These are phyloP conservation scores for Sclerotinia spermophila DNA, from an alignment of 2,329 filamentous ascomycete genomes.

Conservation along the genomic window DNA sequence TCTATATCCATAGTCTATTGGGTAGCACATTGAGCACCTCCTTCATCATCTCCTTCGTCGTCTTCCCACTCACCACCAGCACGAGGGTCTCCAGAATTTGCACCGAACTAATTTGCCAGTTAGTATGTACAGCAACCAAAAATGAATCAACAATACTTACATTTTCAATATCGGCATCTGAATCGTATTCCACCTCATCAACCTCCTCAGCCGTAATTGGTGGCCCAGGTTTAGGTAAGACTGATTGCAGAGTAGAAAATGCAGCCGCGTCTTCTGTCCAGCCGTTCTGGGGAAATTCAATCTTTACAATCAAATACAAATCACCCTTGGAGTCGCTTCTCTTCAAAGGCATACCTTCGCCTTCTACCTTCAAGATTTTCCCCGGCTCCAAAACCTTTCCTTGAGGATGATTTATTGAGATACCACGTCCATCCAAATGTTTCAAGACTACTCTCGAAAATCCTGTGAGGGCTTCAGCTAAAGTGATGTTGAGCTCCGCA, in stretches of 20 bases:
- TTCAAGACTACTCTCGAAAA: slow-evolving; percentile 88
- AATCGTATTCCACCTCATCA: slow-evolving; percentile 84
- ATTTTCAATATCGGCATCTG: slow-evolving; percentile 78
- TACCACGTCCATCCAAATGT: slow-evolving; percentile 90
- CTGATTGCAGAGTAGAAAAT: slow-evolving; percentile 66
- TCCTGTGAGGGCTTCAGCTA: slow-evolving; percentile 80
- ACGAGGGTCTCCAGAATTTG: slow-evolving; percentile 64
- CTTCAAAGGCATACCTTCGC: slow-evolving; percentile 95
- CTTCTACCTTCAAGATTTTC: slow-evolving; percentile 78
- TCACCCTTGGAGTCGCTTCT: slow-evolving; percentile 80
- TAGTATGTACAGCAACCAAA: slow-evolving; percentile 27
- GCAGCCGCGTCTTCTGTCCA: slow-evolving; percentile 73
- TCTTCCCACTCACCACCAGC: slow-evolving; percentile 66
- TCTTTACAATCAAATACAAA: slow-evolving; percentile 78
- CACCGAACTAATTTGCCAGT: slow-evolving; percentile 57
- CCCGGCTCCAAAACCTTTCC: slow-evolving; percentile 80
- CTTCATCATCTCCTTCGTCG: slow-evolving; percentile 60
- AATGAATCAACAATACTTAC: slow-evolving; percentile 43
- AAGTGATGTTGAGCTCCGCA: slow-evolving; percentile 73
- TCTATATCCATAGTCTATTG: slow-evolving; percentile 30
- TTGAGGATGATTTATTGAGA: slow-evolving; percentile 72
- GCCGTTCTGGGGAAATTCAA: slow-evolving; percentile 83
- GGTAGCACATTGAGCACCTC: slow-evolving; percentile 59
- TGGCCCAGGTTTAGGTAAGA: slow-evolving; percentile 63
- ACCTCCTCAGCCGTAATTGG: slow-evolving; percentile 62